Conservation (phyloP, 305 asterid species). For the Fraxinus nigra region DNA sequence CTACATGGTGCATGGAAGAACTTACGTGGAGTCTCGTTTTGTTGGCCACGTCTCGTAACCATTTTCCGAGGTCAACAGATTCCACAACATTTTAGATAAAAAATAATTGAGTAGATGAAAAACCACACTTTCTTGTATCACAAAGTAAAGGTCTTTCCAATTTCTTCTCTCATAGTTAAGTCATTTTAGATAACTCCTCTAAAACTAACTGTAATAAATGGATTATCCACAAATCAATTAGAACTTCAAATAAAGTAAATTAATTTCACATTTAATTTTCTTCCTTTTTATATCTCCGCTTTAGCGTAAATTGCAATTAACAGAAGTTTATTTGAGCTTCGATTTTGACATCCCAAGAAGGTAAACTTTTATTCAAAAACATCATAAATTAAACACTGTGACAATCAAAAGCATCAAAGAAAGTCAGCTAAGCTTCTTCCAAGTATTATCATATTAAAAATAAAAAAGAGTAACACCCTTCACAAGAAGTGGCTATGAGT, state of each 20-base stretch:
- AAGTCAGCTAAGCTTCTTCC: neutral
- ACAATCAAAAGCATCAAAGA: neutral
- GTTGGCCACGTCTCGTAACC: too few relatives aligned
- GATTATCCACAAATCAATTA: constrained; percentile 2
- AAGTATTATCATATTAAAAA: neutral
- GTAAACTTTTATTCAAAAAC: constrained; percentile 1
- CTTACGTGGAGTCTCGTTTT: too few relatives aligned
- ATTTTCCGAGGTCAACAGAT: too few relatives aligned
- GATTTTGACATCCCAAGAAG: neutral
- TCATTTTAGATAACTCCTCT: neutral
- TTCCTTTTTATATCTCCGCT: constrained; percentile 11
- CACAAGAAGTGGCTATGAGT: neutral
- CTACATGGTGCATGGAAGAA: too few relatives aligned
- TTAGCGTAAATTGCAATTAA: constrained; percentile 14
- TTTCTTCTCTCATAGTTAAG: neutral
- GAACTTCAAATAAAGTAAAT: neutral
- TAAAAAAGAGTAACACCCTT: neutral
- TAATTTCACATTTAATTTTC: constrained; percentile 12
- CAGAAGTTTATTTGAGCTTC: neutral
- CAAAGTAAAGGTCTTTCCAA: neutral
- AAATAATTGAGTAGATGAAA: neutral
- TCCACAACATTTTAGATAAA: neutral
- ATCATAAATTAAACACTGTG: constrained; percentile 2
- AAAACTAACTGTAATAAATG: neutral
- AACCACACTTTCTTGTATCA: neutral